phyloP scores from a whole-genome alignment of 1,284 basidiomycete genomes.

The Cutaneotrichosporon daszewskae region DNA sequence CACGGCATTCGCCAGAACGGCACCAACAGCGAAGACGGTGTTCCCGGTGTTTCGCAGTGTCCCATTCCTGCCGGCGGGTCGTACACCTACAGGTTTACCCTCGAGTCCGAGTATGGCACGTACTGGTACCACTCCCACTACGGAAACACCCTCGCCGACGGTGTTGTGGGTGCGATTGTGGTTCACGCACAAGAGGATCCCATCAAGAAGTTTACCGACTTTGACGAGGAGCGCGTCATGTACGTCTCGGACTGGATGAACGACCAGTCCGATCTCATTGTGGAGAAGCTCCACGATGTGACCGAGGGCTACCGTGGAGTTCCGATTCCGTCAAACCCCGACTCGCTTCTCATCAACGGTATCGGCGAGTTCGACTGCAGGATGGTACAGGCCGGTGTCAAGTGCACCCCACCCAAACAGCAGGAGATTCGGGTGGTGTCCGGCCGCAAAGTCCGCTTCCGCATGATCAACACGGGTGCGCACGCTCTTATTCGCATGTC shows the following conservation, averaged over 20 bases:
- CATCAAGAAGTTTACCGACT: conserved; percentile 18
- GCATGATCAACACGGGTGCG: conserved; percentile 24
- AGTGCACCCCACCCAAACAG: conserved; percentile 3
- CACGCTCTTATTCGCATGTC: conserved; percentile 21
- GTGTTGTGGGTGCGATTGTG: conserved; percentile 28
- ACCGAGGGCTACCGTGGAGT: conserved; percentile 4
- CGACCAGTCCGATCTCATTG: conserved; percentile 21
- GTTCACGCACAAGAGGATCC: conserved; percentile 26
- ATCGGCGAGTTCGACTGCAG: conserved; percentile 16
- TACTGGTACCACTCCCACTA: conserved; percentile 40
- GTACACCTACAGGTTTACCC: conserved; percentile 51
- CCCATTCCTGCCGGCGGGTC: conserved; percentile 52
- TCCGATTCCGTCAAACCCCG: conserved; percentile 15
- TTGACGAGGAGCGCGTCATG: conserved; percentile 28
- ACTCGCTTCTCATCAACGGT: conserved; percentile 32
- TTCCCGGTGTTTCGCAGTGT: conserved; percentile 47
- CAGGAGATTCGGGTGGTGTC: background rate
- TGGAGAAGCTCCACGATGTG: conserved; percentile 13
- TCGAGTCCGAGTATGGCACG: conserved; percentile 17
- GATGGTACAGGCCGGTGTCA: conserved; percentile 1
- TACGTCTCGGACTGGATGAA: conserved; percentile 30
- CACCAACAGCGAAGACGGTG: conserved; percentile 28
- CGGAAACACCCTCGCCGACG: conserved; percentile 31
- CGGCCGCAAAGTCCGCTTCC: conserved; percentile 12
- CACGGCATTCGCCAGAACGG: conserved; percentile 35